A percentile compares a stretch with the other conserved stretches of the same genome.
Conservation (phyloP, 805 yeast genomes). For the Spathaspora boniae region DNA sequence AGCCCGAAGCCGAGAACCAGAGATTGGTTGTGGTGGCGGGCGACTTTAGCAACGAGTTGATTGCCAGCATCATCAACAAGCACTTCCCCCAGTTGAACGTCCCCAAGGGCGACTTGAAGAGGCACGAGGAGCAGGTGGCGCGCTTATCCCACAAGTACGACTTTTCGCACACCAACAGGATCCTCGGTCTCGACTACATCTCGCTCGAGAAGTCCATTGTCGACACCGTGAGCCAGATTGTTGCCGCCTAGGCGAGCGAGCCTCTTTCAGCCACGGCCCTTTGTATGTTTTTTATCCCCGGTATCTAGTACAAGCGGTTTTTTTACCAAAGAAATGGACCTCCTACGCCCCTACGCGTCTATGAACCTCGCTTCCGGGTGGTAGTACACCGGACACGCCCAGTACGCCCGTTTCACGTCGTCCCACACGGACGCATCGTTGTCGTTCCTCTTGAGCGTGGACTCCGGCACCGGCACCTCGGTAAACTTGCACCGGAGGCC, state of each 20-base stretch:
- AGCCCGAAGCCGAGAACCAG: slow-evolving; percentile 17
- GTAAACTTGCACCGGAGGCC: slow-evolving; percentile 66
- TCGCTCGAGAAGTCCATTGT: slow-evolving; percentile 36
- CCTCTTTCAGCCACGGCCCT: too few species aligned
- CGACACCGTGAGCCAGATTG: slow-evolving; percentile 43
- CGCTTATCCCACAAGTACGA: too few species aligned
- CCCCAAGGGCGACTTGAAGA: slow-evolving; percentile 6
- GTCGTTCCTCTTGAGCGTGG: slow-evolving; percentile 19
- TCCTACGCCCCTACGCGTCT: slow-evolving; percentile 14
- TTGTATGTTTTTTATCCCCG: too few species aligned
- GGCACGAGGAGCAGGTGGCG: too few species aligned
- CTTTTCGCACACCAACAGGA: slow-evolving; percentile 28
- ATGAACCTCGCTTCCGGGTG: slow-evolving; percentile 60
- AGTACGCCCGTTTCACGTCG: slow-evolving; percentile 58
- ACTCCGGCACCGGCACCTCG: slow-evolving; percentile 45
- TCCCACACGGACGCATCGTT: slow-evolving; percentile 53
- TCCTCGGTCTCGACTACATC: slow-evolving; percentile 37
- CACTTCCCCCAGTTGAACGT: slow-evolving; percentile 14
- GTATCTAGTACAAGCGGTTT: slow-evolving; percentile 1
- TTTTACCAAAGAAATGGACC: not conserved
- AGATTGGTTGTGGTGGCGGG: slow-evolving; percentile 25
- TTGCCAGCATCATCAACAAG: slow-evolving; percentile 27
- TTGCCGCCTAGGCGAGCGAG: too few species aligned
- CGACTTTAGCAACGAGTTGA: slow-evolving; percentile 27
- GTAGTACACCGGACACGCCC: slow-evolving; percentile 66